These are phyloP conservation scores for Huiozyma naganishii DNA, from an alignment of 805 yeast species.

Conservation along the genomic window DNA sequence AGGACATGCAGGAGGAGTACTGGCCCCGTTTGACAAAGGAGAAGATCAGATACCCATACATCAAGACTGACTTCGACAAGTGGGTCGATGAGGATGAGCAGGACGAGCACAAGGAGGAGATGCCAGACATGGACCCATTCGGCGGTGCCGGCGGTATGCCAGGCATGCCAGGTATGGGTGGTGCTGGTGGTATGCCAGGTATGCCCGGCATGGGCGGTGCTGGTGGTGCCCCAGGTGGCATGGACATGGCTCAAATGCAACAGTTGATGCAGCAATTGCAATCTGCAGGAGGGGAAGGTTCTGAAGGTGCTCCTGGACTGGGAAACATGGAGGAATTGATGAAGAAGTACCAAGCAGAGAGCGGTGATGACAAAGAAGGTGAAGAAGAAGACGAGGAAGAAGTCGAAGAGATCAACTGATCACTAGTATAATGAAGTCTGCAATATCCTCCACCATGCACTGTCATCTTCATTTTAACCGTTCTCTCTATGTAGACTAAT, in stretches of 20 bases:
- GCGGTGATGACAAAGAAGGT: conserved; percentile 2
- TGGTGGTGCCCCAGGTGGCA: conserved; percentile 24
- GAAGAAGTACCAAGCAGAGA: not conserved
- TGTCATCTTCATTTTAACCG: too few relatives aligned
- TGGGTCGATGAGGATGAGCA: conserved; percentile 99
- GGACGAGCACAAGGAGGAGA: conserved; percentile 40
- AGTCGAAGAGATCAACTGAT: not conserved
- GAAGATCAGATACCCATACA: conserved; percentile 64
- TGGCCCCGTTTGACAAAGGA: conserved; percentile 96
- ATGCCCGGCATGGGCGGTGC: conserved; percentile 9
- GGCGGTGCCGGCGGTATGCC: conserved; percentile 4
- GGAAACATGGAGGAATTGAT: too few relatives aligned
- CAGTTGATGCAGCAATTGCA: not conserved
- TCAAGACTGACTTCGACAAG: conserved; percentile 90
- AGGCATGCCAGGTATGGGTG: conserved; percentile 16
- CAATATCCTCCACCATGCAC: too few relatives aligned
- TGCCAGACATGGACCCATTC: conserved; percentile 9
- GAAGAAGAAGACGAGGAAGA: conserved; percentile 3
- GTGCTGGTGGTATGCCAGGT: conserved; percentile 24
- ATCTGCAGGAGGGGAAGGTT: too few relatives aligned
- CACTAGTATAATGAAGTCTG: too few relatives aligned
- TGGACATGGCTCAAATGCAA: conserved; percentile 9
- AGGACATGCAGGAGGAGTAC: conserved; percentile 57
- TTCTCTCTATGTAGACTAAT: too few relatives aligned
- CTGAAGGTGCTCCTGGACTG: too few relatives aligned